Conservation (phyloP, 2,329 filamentous ascomycete species). For the Fusarium sp. region DNA sequence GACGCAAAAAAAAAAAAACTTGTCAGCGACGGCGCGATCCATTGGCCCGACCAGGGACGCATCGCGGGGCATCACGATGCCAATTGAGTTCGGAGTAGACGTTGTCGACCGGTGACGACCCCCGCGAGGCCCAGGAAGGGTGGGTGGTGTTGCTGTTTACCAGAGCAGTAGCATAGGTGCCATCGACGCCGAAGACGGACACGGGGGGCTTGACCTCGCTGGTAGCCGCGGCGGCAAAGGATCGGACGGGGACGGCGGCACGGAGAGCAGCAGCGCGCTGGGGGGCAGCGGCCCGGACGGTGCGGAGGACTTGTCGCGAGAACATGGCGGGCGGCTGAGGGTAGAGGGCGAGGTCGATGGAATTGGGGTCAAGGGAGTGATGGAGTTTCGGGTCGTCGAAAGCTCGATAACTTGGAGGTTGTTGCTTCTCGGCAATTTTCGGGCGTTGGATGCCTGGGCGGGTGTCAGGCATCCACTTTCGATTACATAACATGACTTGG, state of each 20-base stretch:
- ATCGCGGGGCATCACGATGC: conserved; percentile 28
- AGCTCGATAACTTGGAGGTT: conserved; percentile 51
- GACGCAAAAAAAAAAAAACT: conserved; percentile 47
- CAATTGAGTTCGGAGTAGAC: conserved; percentile 34
- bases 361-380: conserved; percentile 33
- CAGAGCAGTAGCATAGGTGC: conserved; percentile 98
- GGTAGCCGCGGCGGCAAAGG: conserved; percentile 80
- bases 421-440: conserved; percentile 57
- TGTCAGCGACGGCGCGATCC: conserved; percentile 40
- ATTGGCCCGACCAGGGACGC: conserved; percentile 34
- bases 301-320: conserved; percentile 70
- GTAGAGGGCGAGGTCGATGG: conserved; percentile 14
- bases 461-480: conserved; percentile 53
- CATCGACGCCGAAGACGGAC: conserved; percentile 94
- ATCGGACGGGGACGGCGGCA: conserved; percentile 70
- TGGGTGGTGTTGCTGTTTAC: conserved; percentile 68
- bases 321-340: conserved; percentile 58
- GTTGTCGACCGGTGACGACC: neutral
- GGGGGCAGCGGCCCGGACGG: conserved; percentile 69
- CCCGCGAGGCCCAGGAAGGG: neutral
- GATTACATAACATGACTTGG: conserved; percentile 45
- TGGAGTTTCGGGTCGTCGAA: conserved; percentile 41
- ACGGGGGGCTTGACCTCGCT: conserved; percentile 85
- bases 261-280: conserved; percentile 62
- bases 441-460: conserved; percentile 53